Conservation (phyloP, 129 eudicot species). For the Ambrosia trifida region DNA sequence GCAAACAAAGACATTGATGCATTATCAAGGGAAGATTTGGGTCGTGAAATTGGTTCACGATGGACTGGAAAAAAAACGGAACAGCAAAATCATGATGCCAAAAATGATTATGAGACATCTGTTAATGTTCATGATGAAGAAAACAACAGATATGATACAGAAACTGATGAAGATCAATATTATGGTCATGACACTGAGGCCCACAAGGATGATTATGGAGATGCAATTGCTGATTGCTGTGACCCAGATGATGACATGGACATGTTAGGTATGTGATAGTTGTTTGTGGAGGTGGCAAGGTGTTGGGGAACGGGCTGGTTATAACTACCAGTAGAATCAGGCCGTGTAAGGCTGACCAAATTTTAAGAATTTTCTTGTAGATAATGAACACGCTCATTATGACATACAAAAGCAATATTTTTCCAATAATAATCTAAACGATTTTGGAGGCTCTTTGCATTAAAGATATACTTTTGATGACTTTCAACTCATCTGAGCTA, state of each 20-base stretch:
- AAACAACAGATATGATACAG: conserved; percentile 56
- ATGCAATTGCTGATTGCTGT: conserved; percentile 53
- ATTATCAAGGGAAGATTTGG: conserved; percentile 84
- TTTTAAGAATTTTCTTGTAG: background rate
- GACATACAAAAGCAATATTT: background rate
- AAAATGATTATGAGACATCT: conserved; percentile 37
- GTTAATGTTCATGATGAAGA: conserved; percentile 58
- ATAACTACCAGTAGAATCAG: background rate
- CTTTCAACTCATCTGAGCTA: background rate
- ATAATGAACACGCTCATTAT: conserved; percentile 9
- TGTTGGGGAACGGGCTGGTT: background rate
- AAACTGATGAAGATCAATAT: conserved; percentile 50
- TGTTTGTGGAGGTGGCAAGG: conserved; percentile 2
- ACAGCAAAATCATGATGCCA: conserved; percentile 40
- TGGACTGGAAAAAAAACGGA: conserved; percentile 85
- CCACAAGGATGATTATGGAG: conserved; percentile 53
- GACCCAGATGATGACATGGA: conserved; percentile 69
- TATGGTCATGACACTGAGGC: conserved; percentile 53
- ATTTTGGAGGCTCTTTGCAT: background rate
- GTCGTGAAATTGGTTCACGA: conserved; percentile 88
- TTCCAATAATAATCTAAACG: background rate
- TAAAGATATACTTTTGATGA: background rate
- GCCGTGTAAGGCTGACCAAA: background rate
- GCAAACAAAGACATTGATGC: conserved; percentile 51
- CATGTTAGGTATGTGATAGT: conserved; percentile 50